Evolutionary conservation across 2,329 filamentous ascomycete species (phyloP).

Genomic region (Hypocrella siamensis): DNA sequence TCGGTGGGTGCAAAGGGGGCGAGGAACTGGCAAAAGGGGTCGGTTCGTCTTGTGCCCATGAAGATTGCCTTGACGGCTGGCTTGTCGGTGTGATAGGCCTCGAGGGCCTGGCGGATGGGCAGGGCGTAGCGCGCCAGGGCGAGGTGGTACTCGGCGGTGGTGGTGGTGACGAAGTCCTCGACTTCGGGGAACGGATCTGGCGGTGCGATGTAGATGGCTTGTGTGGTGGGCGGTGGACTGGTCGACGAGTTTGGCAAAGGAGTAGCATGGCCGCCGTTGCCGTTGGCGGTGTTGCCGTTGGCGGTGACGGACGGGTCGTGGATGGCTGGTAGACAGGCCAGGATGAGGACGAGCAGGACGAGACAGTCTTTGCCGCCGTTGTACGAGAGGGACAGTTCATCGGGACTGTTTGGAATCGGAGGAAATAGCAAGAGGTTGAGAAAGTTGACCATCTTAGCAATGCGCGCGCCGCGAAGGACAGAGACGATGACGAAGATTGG

Average conservation of each 20-base stretch:
- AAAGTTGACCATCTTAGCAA: not conserved
- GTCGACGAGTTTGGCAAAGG: conserved; percentile 3
- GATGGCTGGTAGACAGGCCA: conserved; percentile 40
- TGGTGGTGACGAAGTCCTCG: conserved; percentile 62
- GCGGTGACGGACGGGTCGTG: conserved; percentile 10
- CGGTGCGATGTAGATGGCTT: conserved; percentile 81
- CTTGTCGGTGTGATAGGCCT: conserved; percentile 54
- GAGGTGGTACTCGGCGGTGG: conserved; percentile 56
- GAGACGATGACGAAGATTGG: too few relatives aligned
- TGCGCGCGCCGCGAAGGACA: not conserved
- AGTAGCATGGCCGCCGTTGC: not conserved
- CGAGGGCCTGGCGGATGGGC: conserved; percentile 70
- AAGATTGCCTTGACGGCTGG: conserved; percentile 45
- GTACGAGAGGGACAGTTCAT: conserved; percentile 78
- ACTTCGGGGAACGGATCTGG: conserved; percentile 74
- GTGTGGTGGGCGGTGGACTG: conserved; percentile 32
- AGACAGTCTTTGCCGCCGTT: conserved; percentile 98
- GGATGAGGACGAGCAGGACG: conserved; percentile 75
- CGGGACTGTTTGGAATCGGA: too few relatives aligned
- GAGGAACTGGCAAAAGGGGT: conserved; percentile 71
- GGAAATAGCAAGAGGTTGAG: not conserved
- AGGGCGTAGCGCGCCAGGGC: conserved; percentile 58
- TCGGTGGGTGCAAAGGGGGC: conserved; percentile 81
- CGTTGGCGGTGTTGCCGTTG: not conserved
- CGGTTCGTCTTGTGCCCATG: conserved; percentile 63